Evolutionary conservation across 1,284 basidiomycete species (phyloP), one percentile per base, ranked within the genome.

Genomic region (Xerocomus minutiporus): DNA sequence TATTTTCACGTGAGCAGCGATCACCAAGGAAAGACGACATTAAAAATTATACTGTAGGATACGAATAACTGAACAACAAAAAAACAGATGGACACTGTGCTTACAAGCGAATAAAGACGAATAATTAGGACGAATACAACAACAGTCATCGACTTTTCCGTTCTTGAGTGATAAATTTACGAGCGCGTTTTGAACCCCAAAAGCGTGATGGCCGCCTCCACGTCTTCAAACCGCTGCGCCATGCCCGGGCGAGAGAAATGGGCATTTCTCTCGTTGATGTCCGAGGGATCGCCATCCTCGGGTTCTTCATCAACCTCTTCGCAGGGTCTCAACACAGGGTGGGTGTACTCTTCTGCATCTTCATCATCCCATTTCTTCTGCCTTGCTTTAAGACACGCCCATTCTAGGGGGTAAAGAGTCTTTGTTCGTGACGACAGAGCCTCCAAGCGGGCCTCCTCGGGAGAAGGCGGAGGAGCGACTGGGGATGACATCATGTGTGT

Each of bases 381-480:
- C 51, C 76, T 65, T 40, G 71, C 76, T 40, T 71, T 74, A 35
- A 76, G 73, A 55, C 75, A 77, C 5, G 75, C 75, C 73, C 73
- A 78, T 53, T 78, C 75, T 48, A 77, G 55, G 9, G 76, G 75
- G n/a, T 63, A 67, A 20, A 66, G 57, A 12, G 59, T 61, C 57
- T 64, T 73, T n/a, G 67, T 56, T 20, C 55, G 61, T 7, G 66
- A 57, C 4, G 72, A 65, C 13, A 71, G 57, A 11, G 57, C 61
- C 1, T 68, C 57, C 7, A 73, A 52, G 39, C 67, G 67, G 32
- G 65, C 57, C 28, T 60, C 64, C 25, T 55, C 59, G 8, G 74
- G 75, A 4, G 70, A 71, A 5, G 73, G 71, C 3, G 69, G 70
- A 12, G 70, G 63, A 7, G 60, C 53, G 13, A 52, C 62, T 1